A percentile compares a stretch with the other conserved stretches of the same genome.
Evolutionary conservation across 164 flowering plant species (phyloP).

Genomic region (Magnolia changhungtana): DNA sequence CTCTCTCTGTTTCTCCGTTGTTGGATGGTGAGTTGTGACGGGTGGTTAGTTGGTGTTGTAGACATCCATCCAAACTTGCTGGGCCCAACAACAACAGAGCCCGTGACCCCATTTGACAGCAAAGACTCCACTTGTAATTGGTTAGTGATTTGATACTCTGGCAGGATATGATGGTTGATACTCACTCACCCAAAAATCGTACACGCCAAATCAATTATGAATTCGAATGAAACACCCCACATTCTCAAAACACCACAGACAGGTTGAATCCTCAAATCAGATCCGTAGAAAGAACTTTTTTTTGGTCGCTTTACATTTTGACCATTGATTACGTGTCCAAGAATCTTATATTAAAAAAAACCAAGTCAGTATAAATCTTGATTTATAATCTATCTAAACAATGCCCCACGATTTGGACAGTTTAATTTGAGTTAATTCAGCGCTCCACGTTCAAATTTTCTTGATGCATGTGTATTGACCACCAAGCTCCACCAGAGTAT

Average conservation of each 20-base stretch:
- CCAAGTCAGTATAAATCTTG: neutral
- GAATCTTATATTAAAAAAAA: too few relatives aligned
- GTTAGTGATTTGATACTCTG: neutral
- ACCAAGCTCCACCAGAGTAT: too few relatives aligned
- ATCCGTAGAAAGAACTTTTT: too few relatives aligned
- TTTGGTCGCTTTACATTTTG: neutral
- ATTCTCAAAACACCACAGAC: too few relatives aligned
- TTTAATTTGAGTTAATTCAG: too few relatives aligned
- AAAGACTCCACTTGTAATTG: neutral
- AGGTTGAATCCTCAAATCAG: too few relatives aligned
- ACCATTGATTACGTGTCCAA: neutral
- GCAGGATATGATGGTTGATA: neutral
- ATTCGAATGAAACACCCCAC: neutral
- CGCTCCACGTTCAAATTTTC: too few relatives aligned
- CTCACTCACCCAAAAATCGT: neutral
- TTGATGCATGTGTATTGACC: too few relatives aligned
- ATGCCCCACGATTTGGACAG: too few relatives aligned
- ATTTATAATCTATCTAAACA: neutral
- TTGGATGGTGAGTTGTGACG: neutral
- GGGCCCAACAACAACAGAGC: neutral
- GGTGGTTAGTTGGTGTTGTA: neutral
- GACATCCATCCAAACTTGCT: neutral
- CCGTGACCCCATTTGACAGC: neutral
- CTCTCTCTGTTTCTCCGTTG: too few relatives aligned
- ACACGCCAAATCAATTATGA: neutral